phyloP scores from a whole-genome alignment of 306 rosid species.

The Prunus mira region DNA sequence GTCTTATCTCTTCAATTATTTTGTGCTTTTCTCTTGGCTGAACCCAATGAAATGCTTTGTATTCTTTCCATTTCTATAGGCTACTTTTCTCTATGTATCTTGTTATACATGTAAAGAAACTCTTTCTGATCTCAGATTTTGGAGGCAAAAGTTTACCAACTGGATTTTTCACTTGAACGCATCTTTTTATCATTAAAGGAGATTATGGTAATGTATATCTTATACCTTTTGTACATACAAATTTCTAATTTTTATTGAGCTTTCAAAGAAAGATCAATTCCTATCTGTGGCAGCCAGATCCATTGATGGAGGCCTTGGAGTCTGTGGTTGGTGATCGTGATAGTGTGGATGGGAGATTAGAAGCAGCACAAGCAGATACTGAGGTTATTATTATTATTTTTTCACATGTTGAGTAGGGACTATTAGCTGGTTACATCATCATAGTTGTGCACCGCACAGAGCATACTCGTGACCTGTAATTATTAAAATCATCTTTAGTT shows the following conservation, averaged over 20 bases:
- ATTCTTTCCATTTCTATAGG: not conserved
- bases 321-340: constrained; percentile 65
- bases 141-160: constrained; percentile 87
- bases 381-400: constrained; percentile 46
- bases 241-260: not conserved
- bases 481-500: not conserved
- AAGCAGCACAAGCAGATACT: constrained; percentile 53
- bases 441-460: not conserved
- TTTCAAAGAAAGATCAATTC: not conserved
- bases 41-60: not conserved
- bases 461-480: not conserved
- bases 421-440: not conserved
- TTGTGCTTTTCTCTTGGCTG: constrained; percentile 10
- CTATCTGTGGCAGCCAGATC: constrained; percentile 76
- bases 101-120: constrained; percentile 11
- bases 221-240: not conserved
- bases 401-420: not conserved
- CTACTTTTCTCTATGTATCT: constrained; percentile 18
- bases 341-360: constrained; percentile 61
- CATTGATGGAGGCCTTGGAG: constrained; percentile 71
- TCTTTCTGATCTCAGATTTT: constrained; percentile 52
- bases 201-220: constrained; percentile 48
- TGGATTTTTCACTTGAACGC: constrained; percentile 73
- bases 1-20: not conserved
- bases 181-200: constrained; percentile 79